Evolutionary conservation across 768 basidiomycete species (phyloP).

Genomic region (Lyophyllum decastes): DNA sequence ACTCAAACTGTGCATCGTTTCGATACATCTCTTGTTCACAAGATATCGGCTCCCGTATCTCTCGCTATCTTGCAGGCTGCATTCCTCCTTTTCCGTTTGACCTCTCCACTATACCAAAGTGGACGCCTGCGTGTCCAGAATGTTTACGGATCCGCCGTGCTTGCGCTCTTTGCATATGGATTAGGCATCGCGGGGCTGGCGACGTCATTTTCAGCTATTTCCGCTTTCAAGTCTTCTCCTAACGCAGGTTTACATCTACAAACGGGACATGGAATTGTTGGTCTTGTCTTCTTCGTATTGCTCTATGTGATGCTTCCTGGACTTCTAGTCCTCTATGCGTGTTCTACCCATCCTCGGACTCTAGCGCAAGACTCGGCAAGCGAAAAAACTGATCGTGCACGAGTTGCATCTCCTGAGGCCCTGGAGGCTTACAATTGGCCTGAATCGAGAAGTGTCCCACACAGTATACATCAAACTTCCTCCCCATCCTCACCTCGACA

Average conservation of each 20-base stretch:
- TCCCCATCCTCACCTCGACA: conserved; percentile 44
- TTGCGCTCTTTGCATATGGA: conserved; percentile 49
- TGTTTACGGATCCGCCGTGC: conserved; percentile 25
- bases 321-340: conserved; percentile 31
- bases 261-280: conserved; percentile 66
- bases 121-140: background rate
- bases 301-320: conserved; percentile 58
- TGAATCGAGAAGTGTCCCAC: conserved; percentile 31
- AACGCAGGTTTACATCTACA: conserved; percentile 37
- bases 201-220: conserved; percentile 62
- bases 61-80: conserved; percentile 37
- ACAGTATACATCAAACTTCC: conserved; percentile 39
- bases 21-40: conserved; percentile 45
- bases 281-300: conserved; percentile 62
- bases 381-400: conserved; percentile 15
- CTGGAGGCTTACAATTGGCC: conserved; percentile 32
- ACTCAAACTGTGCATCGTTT: conserved; percentile 17
- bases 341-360: conserved; percentile 5
- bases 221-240: conserved; percentile 25
- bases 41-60: conserved; percentile 46
- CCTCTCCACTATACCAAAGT: conserved; percentile 18
- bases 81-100: conserved; percentile 36
- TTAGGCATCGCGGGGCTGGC: conserved; percentile 65
- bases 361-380: conserved; percentile 6
- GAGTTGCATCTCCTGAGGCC: conserved; percentile 24